Evolutionary conservation across 805 yeast genomes (phyloP), one percentile per base, ranked within the genome.

Genomic region (Sugiyamaella mastotermitis): DNA sequence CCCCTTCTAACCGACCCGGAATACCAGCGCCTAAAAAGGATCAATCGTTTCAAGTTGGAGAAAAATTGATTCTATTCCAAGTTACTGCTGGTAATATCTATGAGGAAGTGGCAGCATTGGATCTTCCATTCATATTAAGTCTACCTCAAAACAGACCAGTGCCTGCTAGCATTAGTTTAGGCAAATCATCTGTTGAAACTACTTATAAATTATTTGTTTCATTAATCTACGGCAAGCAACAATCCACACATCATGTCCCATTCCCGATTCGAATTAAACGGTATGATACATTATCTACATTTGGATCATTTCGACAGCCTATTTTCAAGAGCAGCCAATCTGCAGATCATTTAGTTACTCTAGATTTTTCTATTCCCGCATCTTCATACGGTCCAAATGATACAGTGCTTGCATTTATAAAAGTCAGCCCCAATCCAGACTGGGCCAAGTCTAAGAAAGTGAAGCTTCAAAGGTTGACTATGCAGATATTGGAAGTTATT

Each of bases 341-440:
- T 4, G 37, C 51, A 2, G 68, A 65, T 41, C 66, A 65, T 33
- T 45, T 61, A 3, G 64, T 58, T 3, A 48, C 49, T 6, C 43
- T 63, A 8, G 57, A 59, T 22, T 59, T 55, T 39, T 45, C 56
- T 10, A 38, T 62, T 4, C 59, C 62, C 1, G 43, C 51, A 7
- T 47, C 64, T 1, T 60, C 66, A 2, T 63, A 50, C 35, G 70
- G 70, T 3, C 69, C 69, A 3, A 53, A 61, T 7, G 70, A 65
- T 39, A 37, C 39, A 11, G 38, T 65, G 1, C 42, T 45, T 3
- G 53, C 59, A n/a, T 46, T 41, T 28, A 31, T 62, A 33, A 53
- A 50, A 21, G 46, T 62, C 2, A 33, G 41, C n/a, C 60, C 64
- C 10, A 65, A 65, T 36, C 54, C 51, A 3, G 69, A 64, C 44